phyloP scores from a whole-genome alignment of 306 rosid species.

The Urtica urens region DNA sequence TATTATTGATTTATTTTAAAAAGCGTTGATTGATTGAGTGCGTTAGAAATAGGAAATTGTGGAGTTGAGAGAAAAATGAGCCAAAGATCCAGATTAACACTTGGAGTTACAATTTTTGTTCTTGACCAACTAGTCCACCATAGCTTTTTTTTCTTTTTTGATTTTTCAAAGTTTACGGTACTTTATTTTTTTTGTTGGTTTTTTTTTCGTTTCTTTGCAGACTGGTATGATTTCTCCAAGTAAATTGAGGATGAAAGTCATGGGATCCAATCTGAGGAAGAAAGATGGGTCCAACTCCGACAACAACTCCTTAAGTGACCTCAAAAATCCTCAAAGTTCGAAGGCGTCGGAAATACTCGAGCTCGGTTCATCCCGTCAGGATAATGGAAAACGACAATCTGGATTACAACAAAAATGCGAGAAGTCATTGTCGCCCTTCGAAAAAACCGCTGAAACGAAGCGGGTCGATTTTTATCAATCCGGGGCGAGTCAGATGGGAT shows the following conservation, averaged over 20 bases:
- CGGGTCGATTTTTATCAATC: constrained; percentile 68
- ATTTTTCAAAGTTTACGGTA: no score
- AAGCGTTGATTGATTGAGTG: no score
- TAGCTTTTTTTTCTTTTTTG: no score
- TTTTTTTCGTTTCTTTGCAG: no score
- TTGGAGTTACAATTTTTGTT: no score
- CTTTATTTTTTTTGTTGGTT: no score
- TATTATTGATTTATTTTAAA: no score
- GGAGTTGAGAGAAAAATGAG: no score
- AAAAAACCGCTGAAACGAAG: constrained; percentile 54
- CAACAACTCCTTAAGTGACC: constrained; percentile 97
- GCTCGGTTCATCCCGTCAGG: constrained; percentile 49
- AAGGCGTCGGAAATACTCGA: constrained; percentile 47
- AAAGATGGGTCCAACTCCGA: constrained; percentile 80
- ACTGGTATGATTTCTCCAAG: constrained; percentile 89
- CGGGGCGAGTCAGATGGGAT: constrained; percentile 34
- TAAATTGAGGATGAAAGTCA: constrained; percentile 83
- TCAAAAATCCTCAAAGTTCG: constrained; percentile 62
- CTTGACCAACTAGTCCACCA: no score
- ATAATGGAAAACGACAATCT: constrained; percentile 63
- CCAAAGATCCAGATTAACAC: no score
- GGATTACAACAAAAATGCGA: constrained; percentile 90
- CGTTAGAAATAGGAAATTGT: no score
- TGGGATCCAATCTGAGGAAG: constrained; percentile 60
- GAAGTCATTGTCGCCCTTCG: constrained; percentile 97